Percentiles rank a stretch among this genome's conserved stretches.
These are phyloP conservation scores for Triangularia setosa DNA, from an alignment of 2,329 filamentous ascomycete genomes.

Conservation along the genomic window DNA sequence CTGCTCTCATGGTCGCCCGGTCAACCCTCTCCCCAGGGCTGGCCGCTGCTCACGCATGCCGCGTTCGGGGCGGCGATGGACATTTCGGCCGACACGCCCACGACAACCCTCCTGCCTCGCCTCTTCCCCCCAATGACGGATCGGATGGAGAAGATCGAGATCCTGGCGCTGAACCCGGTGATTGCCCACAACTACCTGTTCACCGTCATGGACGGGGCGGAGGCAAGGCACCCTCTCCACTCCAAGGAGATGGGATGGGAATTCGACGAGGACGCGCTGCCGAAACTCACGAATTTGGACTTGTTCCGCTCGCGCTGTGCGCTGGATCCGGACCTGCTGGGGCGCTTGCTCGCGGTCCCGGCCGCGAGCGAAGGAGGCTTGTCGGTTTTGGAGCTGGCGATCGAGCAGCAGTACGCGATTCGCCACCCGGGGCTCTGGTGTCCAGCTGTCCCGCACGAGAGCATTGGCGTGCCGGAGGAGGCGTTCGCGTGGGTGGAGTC, in stretches of 20 bases:
- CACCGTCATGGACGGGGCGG: not conserved
- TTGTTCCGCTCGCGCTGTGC: slow-evolving; percentile 19
- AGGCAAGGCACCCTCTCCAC: not conserved
- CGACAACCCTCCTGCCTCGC: not conserved
- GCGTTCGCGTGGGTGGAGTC: slow-evolving; percentile 16
- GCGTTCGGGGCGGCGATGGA: slow-evolving; percentile 9
- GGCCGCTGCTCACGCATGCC: slow-evolving; percentile 13
- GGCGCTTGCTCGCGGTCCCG: slow-evolving; percentile 5
- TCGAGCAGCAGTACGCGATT: not conserved
- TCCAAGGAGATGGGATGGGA: not conserved
- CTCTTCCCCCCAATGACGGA: slow-evolving; percentile 10
- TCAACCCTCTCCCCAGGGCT: not conserved
- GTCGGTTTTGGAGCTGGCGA: slow-evolving; percentile 20
- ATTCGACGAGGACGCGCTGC: not conserved
- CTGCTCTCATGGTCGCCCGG: not conserved
- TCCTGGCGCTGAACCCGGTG: not conserved
- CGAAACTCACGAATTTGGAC: slow-evolving; percentile 15
- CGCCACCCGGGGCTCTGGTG: not conserved
- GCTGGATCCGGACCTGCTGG: slow-evolving; percentile 4
- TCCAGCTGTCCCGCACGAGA: not conserved
- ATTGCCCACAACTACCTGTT: slow-evolving; percentile 13
- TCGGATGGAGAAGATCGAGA: slow-evolving; percentile 12
- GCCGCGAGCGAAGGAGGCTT: slow-evolving; percentile 13
- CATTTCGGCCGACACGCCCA: not conserved
- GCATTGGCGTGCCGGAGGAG: not conserved